phyloP scores from a whole-genome alignment of 768 basidiomycete species.

The Podaxis pistillaris region DNA sequence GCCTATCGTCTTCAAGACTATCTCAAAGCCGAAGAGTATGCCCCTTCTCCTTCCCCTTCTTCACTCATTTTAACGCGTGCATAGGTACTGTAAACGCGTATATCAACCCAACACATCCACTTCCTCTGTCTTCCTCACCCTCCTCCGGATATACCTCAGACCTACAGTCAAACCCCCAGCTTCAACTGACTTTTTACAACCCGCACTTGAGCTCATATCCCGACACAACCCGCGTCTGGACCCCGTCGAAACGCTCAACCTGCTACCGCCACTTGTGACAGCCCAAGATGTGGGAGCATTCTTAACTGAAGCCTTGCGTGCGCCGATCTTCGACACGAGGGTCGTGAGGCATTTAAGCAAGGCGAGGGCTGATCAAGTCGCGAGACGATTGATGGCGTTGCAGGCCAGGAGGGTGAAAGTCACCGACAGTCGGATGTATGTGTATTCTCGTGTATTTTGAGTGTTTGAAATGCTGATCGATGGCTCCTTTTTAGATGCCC shows the following conservation, averaged over 20 bases:
- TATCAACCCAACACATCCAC: conserved; percentile 60
- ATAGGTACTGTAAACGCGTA: conserved; percentile 88
- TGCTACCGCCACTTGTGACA: conserved; percentile 88
- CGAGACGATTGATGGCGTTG: conserved; percentile 68
- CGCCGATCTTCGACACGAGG: conserved; percentile 64
- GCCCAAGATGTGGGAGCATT: conserved; percentile 79
- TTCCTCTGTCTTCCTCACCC: conserved; percentile 71
- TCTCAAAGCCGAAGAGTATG: conserved; percentile 83
- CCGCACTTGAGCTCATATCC: conserved; percentile 86
- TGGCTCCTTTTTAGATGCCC: conserved; percentile 66
- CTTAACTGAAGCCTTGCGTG: conserved; percentile 66
- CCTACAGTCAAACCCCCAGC: conserved; percentile 52
- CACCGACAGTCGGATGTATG: conserved; percentile 90
- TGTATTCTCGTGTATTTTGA: conserved; percentile 21
- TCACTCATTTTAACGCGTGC: not conserved
- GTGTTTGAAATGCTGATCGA: conserved; percentile 2
- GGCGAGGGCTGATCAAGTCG: conserved; percentile 76
- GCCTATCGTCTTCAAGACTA: conserved; percentile 86
- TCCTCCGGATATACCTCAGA: conserved; percentile 85
- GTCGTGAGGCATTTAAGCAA: conserved; percentile 71
- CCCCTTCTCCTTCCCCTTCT: not conserved
- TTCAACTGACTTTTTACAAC: conserved; percentile 59
- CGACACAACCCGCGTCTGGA: conserved; percentile 83
- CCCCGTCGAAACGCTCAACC: conserved; percentile 74
- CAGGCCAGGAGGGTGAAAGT: conserved; percentile 85